Evolutionary conservation across 2,329 filamentous ascomycete species (phyloP).

Genomic region (Fonsecaea multimorphosa): DNA sequence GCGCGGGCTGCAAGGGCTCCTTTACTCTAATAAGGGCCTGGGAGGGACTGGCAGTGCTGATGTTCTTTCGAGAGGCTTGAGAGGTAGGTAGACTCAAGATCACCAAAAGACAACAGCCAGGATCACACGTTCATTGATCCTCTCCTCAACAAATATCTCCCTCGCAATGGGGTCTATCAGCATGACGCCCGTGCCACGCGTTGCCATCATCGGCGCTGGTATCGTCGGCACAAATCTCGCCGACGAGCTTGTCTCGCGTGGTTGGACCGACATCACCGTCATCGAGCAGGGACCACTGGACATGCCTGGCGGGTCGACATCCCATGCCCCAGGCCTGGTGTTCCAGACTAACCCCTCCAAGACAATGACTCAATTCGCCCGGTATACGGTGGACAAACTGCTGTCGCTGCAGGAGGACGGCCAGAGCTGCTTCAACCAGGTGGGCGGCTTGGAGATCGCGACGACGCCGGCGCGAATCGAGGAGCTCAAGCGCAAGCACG

Average conservation of each 20-base stretch:
- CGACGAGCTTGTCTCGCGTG: constrained; percentile 66
- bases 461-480: constrained; percentile 64
- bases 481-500: constrained; percentile 68
- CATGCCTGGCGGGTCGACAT: constrained; percentile 70
- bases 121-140: not conserved
- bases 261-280: constrained; percentile 69
- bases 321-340: constrained; percentile 68
- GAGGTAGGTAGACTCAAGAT: rapidly evolving
- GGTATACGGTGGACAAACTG: constrained; percentile 68
- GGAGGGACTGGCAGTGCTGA: not conserved
- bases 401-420: constrained; percentile 58
- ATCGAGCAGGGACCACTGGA: constrained; percentile 67
- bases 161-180: constrained; percentile 17
- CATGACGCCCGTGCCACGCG: constrained; percentile 42
- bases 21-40: not conserved
- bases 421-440: constrained; percentile 63
- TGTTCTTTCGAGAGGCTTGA: not conserved
- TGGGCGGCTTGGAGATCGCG: constrained; percentile 68
- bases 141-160: not conserved
- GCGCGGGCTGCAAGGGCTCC: not conserved
- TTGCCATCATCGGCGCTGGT: constrained; percentile 68
- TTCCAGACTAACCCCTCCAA: constrained; percentile 62
- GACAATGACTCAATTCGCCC: constrained; percentile 63
- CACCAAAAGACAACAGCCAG: not conserved
- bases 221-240: constrained; percentile 70